These are phyloP conservation scores for Orbilia blumenaviensis DNA, from an alignment of 2,329 filamentous ascomycete genomes.

Conservation along the genomic window DNA sequence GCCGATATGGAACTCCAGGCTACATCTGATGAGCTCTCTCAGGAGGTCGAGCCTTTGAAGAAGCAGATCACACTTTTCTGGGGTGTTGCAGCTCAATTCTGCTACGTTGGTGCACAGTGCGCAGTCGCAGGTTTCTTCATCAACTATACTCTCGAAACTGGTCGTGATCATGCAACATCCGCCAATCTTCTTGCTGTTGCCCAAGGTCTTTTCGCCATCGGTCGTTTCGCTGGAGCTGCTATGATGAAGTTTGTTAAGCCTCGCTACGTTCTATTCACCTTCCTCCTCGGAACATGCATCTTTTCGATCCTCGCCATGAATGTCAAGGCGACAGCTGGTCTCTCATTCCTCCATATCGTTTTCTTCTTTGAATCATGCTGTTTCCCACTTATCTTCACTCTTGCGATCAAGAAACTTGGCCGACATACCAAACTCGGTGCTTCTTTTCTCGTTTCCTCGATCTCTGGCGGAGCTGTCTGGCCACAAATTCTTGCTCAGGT, in stretches of 20 bases:
- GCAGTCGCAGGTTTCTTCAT: conserved; percentile 67
- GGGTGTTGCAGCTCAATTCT: conserved; percentile 71
- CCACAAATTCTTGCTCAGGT: conserved; percentile 67
- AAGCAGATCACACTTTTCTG: conserved; percentile 72
- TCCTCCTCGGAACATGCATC: conserved; percentile 66
- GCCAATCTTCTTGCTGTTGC: conserved; percentile 69
- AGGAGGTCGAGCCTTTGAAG: conserved; percentile 63
- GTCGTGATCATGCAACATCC: conserved; percentile 60
- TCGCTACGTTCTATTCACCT: conserved; percentile 67
- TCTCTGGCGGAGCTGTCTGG: conserved; percentile 68
- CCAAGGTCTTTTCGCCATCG: conserved; percentile 70
- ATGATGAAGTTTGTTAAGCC: conserved; percentile 69
- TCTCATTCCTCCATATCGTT: conserved; percentile 68
- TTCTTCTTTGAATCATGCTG: conserved; percentile 69
- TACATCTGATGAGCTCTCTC: conserved; percentile 59
- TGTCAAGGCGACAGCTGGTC: conserved; percentile 65
- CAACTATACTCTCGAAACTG: conserved; percentile 64
- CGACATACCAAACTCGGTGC: conserved; percentile 68
- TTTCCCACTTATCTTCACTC: conserved; percentile 70
- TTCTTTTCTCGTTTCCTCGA: conserved; percentile 67
- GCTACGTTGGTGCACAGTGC: conserved; percentile 70
- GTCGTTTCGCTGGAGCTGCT: conserved; percentile 68
- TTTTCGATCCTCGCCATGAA: conserved; percentile 68
- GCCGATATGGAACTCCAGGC: conserved; percentile 70
- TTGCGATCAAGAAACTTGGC: conserved; percentile 69